Evolutionary conservation across 768 basidiomycete species (phyloP), one percentile per base, ranked within the genome.

Genomic region (Daedalea quercina): DNA sequence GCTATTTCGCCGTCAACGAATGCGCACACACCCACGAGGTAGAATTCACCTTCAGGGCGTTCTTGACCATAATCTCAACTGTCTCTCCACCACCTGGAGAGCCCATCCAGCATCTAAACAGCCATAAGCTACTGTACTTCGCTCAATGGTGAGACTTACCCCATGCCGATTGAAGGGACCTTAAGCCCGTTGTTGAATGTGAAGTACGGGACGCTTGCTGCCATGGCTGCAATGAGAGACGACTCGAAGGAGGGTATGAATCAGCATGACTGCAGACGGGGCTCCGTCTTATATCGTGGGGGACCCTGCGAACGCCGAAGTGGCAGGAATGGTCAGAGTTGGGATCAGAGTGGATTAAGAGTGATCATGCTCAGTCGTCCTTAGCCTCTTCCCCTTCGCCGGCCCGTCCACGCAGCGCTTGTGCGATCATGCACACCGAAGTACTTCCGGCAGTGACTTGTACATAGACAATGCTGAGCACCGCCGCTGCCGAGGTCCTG

Each of bases 111-210:
- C 89, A 41, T 84, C 85, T 83, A 50, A 24, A 25, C 1, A 45
- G 20, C 9, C 7, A 15, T 40, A 6, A 40, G 13, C 35, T 2
- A 40, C n/a, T 9, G 15, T 35, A 22, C 33, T 26, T 11, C 40
- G 3, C 19, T 6, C 20, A 33, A 28, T 20, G 17, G 34, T 9
- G 7, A 40, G 6, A 40, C 22, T 28, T 15, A 60, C 70, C 83
- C 85, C 50, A 88, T 77, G 47, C 84, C 84, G 26, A 90, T 71
- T 8, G 80, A 80, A 60, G 88, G 87, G 74, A 93, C 90, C 59
- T 78, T 73, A 44, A 78, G 77, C 24, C 88, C 87, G n/a, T 84
- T 89, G 73, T 89, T 89, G 58, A 91, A 81, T 52, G 76, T 85
- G 46, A 65, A 57, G 22, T 12, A 23, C 3, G 59, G 59, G 13